Evolutionary conservation across 257 asterid genomes (phyloP).

Genomic region (Nicotiana knightiana): DNA sequence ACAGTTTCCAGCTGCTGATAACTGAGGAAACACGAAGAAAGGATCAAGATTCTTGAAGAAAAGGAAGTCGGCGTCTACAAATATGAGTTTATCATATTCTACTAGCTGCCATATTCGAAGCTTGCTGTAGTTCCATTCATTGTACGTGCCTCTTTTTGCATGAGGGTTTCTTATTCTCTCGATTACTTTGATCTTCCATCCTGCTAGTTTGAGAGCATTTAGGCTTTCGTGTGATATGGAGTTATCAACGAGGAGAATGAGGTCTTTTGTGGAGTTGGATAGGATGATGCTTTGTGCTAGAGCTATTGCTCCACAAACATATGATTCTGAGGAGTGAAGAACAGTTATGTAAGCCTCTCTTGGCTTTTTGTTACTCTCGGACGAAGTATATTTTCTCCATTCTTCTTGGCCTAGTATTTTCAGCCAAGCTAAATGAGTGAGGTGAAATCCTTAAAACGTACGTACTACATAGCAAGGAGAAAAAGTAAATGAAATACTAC

Average conservation of each 20-base stretch:
- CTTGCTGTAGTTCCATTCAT: slow-evolving; percentile 88
- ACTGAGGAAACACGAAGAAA: slow-evolving; percentile 58
- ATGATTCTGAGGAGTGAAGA: slow-evolving; percentile 39
- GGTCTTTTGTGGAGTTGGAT: slow-evolving; percentile 34
- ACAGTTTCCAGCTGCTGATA: slow-evolving; percentile 63
- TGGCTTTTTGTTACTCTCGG: not conserved
- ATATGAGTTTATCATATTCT: slow-evolving; percentile 54
- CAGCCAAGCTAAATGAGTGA: not conserved
- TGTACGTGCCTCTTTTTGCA: slow-evolving; percentile 39
- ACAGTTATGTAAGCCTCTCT: slow-evolving; percentile 37
- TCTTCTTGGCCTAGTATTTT: slow-evolving; percentile 15
- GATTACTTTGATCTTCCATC: slow-evolving; percentile 33
- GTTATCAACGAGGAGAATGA: slow-evolving; percentile 31
- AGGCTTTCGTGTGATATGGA: slow-evolving; percentile 21
- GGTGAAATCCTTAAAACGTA: not conserved
- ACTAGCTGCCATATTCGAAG: slow-evolving; percentile 73
- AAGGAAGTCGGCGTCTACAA: slow-evolving; percentile 61
- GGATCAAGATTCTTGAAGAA: slow-evolving; percentile 46
- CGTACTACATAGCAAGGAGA: not conserved
- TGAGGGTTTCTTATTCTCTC: slow-evolving; percentile 33
- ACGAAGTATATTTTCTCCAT: slow-evolving; percentile 4
- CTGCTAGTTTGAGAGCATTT: slow-evolving; percentile 22
- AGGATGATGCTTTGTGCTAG: slow-evolving; percentile 34
- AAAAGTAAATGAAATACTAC: not conserved
- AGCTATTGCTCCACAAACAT: slow-evolving; percentile 41